These are phyloP conservation scores for Boletus pseudo-olivaceus DNA, from an alignment of 768 basidiomycete species.

Conservation along the genomic window DNA sequence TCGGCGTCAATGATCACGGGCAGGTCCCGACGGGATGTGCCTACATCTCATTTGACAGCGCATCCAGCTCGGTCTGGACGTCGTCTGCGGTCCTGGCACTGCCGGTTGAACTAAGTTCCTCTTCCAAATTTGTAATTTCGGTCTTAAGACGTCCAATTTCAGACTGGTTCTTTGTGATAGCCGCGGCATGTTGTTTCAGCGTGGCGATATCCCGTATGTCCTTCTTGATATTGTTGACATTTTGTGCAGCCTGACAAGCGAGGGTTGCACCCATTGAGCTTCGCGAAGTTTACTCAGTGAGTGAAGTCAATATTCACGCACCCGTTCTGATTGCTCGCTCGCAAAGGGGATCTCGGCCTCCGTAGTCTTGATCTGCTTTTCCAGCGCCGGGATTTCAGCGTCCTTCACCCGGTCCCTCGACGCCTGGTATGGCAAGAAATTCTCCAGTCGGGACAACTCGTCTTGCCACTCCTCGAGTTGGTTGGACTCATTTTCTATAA, in stretches of 20 bases:
- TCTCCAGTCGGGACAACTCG: slow-evolving; percentile 55
- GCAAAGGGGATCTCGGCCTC: slow-evolving; percentile 54
- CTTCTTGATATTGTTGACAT: slow-evolving; percentile 49
- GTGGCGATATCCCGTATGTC: slow-evolving; percentile 57
- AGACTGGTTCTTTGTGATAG: slow-evolving; percentile 54
- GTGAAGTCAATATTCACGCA: slow-evolving; percentile 25
- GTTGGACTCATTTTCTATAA: slow-evolving; percentile 33
- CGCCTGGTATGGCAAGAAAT: slow-evolving; percentile 54
- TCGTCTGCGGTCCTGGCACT: slow-evolving; percentile 82
- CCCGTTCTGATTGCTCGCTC: slow-evolving; percentile 58
- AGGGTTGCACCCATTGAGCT: not conserved
- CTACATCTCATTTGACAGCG: slow-evolving; percentile 63
- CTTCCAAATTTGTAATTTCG: slow-evolving; percentile 64
- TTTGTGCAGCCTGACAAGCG: slow-evolving; percentile 45
- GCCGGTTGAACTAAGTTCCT: slow-evolving; percentile 65
- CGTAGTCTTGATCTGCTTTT: slow-evolving; percentile 55
- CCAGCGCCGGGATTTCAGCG: slow-evolving; percentile 64
- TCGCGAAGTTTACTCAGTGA: not conserved
- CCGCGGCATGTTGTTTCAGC: slow-evolving; percentile 60
- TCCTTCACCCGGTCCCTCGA: slow-evolving; percentile 50
- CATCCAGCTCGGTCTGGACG: slow-evolving; percentile 74
- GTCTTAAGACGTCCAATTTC: slow-evolving; percentile 57
- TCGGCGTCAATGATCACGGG: not conserved
- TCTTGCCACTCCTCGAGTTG: slow-evolving; percentile 54
- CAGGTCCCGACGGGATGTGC: slow-evolving; percentile 14